Percentiles rank a stretch among this genome's conserved stretches.
phyloP scores from a whole-genome alignment of 2,329 filamentous ascomycete genomes.

The Paramyrothecium roridum region DNA sequence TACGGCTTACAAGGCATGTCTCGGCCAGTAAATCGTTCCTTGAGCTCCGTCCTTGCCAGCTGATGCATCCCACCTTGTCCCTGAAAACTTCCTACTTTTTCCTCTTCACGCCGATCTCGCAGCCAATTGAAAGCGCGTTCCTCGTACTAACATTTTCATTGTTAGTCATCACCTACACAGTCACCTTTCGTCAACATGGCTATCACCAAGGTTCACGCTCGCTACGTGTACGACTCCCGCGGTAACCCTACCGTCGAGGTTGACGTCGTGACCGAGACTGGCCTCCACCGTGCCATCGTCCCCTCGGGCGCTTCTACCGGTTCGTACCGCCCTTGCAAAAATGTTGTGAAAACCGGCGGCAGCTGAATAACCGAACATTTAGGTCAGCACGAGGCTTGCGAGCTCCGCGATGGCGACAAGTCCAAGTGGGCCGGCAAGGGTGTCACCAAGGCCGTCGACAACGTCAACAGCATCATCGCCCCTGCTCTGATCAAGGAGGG shows the following conservation, averaged over 20 bases:
- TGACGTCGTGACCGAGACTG: slow-evolving; percentile 92
- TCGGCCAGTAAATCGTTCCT: neutral
- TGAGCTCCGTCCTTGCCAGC: neutral
- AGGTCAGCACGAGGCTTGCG: slow-evolving; percentile 88
- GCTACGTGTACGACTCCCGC: slow-evolving; percentile 98
- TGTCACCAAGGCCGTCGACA: slow-evolving; percentile 80
- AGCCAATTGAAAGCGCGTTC: neutral
- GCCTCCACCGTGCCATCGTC: slow-evolving; percentile 95
- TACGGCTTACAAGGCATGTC: neutral
- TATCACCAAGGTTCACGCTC: slow-evolving; percentile 85
- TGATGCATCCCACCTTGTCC: neutral
- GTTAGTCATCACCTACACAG: neutral
- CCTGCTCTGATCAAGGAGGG: slow-evolving; percentile 79
- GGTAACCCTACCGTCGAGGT: slow-evolving; percentile 98
- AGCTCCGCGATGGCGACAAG: slow-evolving; percentile 90
- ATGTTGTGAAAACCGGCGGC: slow-evolving; percentile 10
- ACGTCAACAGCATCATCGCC: slow-evolving; percentile 79
- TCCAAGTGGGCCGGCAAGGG: slow-evolving; percentile 83
- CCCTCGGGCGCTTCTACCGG: slow-evolving; percentile 95
- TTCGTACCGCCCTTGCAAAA: slow-evolving; percentile 41
- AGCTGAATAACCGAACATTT: slow-evolving; percentile 25
- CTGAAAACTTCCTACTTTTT: neutral
- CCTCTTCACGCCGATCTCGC: neutral
- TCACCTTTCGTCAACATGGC: slow-evolving; percentile 63
- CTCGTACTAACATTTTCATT: neutral